Conservation (phyloP, 1,284 basidiomycete genomes). For the Earliella scabrosa region DNA sequence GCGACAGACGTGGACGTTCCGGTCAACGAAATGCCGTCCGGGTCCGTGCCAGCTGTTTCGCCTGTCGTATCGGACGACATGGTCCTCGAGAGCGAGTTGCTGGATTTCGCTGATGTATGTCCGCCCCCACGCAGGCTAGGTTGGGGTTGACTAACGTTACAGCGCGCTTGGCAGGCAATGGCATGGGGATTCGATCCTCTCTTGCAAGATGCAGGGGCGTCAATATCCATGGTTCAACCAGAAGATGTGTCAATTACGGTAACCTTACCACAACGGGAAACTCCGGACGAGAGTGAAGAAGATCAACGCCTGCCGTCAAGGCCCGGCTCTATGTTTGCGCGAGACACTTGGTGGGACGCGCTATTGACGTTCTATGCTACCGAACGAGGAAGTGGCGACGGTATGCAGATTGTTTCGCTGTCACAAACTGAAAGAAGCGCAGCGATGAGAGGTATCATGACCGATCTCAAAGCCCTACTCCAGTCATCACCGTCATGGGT, state of each 20-base stretch:
- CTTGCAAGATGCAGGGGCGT: neutral
- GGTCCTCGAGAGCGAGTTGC: neutral
- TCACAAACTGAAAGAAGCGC: conserved; percentile 48
- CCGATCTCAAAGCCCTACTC: conserved; percentile 67
- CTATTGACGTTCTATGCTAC: conserved; percentile 62
- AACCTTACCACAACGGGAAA: neutral
- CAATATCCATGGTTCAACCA: neutral
- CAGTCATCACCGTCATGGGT: conserved; percentile 68
- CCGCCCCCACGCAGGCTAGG: neutral
- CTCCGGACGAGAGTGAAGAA: conserved; percentile 3
- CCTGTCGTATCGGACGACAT: neutral
- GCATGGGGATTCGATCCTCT: conserved; percentile 16
- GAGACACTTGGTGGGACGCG: conserved; percentile 80
- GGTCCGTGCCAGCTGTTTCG: neutral
- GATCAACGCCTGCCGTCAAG: conserved; percentile 28
- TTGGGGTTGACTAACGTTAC: neutral
- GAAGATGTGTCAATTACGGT: neutral
- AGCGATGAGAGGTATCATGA: conserved; percentile 48
- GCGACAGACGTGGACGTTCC: neutral
- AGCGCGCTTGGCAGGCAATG: conserved; percentile 2
- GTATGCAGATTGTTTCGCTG: conserved; percentile 36
- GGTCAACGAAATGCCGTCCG: neutral
- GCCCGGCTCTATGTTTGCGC: conserved; percentile 65
- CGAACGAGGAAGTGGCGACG: conserved; percentile 27
- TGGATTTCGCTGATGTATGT: conserved; percentile 9